Evolutionary conservation across 768 basidiomycete genomes (phyloP).

Genomic region (Russula abietina): DNA sequence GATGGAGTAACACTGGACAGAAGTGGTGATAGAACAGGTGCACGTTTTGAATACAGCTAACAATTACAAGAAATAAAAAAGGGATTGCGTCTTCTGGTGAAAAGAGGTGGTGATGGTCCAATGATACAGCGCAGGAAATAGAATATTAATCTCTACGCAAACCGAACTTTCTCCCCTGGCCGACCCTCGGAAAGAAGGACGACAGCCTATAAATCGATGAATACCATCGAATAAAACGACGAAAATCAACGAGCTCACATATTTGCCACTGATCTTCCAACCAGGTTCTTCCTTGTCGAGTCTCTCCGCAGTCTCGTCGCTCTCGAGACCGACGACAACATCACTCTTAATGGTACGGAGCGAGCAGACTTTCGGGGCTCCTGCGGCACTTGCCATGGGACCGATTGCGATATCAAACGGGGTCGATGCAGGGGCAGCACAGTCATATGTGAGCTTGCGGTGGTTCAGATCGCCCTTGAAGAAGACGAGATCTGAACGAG

Average conservation of each 20-base stretch:
- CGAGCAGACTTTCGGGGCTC: constrained; percentile 81
- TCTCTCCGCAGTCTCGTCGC: constrained; percentile 64
- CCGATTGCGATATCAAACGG: constrained; percentile 90
- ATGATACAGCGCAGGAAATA: not conserved
- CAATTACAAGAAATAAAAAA: constrained; percentile 19
- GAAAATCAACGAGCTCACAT: constrained; percentile 49
- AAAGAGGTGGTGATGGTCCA: not conserved
- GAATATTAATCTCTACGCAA: constrained; percentile 38
- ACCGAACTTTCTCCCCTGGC: constrained; percentile 83
- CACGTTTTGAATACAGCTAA: constrained; percentile 9
- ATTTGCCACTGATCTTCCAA: constrained; percentile 98
- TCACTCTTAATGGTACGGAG: constrained; percentile 93
- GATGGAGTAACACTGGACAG: not conserved
- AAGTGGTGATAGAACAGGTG: not conserved
- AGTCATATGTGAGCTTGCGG: constrained; percentile 84
- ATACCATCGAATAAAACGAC: not conserved
- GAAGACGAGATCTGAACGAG: constrained; percentile 81
- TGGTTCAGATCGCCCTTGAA: constrained; percentile 97
- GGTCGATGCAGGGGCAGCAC: constrained; percentile 78
- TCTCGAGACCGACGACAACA: constrained; percentile 84
- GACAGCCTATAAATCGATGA: constrained; percentile 52
- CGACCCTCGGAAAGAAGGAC: constrained; percentile 83
- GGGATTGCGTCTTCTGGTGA: constrained; percentile 1
- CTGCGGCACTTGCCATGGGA: constrained; percentile 81
- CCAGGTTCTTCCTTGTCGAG: constrained; percentile 85